Conservation (phyloP, 192 early-diverging fungal species). For the Ambispora gerdemannii region DNA sequence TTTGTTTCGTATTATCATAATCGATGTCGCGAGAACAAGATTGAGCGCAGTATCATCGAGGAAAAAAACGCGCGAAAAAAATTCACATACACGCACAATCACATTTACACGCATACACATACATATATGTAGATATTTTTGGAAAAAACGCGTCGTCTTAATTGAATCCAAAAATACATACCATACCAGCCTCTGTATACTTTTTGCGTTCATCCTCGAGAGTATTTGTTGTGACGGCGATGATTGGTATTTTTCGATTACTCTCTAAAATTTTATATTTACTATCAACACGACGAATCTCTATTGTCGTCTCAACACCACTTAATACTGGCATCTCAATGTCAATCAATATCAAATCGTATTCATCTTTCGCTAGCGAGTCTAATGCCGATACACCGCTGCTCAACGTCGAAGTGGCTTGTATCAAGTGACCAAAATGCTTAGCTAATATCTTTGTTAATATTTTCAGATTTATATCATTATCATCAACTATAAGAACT, state of each 20-base stretch:
- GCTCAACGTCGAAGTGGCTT: slow-evolving; percentile 41
- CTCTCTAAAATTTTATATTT: slow-evolving; percentile 39
- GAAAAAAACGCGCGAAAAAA: no score
- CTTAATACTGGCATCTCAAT: slow-evolving; percentile 66
- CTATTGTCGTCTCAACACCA: slow-evolving; percentile 57
- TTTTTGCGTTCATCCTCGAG: slow-evolving; percentile 44
- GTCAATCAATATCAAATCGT: slow-evolving; percentile 63
- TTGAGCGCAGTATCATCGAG: no score
- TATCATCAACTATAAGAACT: slow-evolving; percentile 64
- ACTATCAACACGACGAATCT: slow-evolving; percentile 46
- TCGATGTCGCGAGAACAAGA: no score
- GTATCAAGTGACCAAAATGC: slow-evolving; percentile 44
- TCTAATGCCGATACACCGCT: slow-evolving; percentile 51
- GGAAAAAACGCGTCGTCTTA: no score
- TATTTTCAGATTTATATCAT: slow-evolving; percentile 62
- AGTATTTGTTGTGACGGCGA: slow-evolving; percentile 64
- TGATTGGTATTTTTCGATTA: slow-evolving; percentile 56
- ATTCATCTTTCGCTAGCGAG: slow-evolving; percentile 40
- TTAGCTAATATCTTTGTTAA: slow-evolving; percentile 53
- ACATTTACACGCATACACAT: no score
- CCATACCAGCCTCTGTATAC: slow-evolving; percentile 57
- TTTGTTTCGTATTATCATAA: no score
- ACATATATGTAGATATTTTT: not conserved
- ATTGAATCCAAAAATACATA: slow-evolving; percentile 42
- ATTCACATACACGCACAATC: no score